phyloP scores from a whole-genome alignment of 2,329 filamentous ascomycete genomes.

The Colletotrichum orchidophilum region DNA sequence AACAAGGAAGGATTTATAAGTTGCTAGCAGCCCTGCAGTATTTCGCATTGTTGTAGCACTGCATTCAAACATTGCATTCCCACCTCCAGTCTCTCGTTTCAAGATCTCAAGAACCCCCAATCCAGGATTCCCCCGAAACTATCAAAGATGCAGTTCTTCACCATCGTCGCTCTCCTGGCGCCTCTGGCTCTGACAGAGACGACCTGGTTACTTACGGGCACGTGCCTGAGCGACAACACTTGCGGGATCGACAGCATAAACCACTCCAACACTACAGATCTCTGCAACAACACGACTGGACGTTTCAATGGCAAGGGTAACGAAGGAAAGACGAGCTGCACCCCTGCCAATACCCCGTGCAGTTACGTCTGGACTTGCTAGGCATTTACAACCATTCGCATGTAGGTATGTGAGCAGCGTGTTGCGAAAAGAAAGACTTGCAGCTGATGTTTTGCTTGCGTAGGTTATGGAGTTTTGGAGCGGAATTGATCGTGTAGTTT shows the following conservation, averaged over 20 bases:
- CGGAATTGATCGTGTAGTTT: neutral
- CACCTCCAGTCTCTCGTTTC: neutral
- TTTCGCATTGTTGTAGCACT: neutral
- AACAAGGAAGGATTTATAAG: neutral
- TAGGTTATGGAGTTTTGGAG: neutral
- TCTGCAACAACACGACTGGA: neutral
- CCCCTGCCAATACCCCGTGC: neutral
- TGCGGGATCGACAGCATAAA: slow-evolving; percentile 5
- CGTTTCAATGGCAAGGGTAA: neutral
- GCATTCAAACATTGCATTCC: neutral
- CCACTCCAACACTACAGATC: neutral
- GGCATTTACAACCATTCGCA: neutral
- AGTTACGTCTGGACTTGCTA: slow-evolving; percentile 1
- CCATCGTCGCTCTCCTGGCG: neutral
- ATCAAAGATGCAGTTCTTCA: slow-evolving; percentile 1
- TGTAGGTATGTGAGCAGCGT: neutral
- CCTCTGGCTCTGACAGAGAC: neutral
- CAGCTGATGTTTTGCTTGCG: neutral
- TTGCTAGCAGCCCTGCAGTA: neutral
- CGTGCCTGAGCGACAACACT: neutral
- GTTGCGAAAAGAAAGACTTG: neutral
- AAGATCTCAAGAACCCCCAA: neutral
- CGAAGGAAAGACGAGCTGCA: neutral
- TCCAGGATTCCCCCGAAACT: neutral
- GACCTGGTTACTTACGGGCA: neutral